Percentiles rank a stretch among this genome's conserved stretches.
These are phyloP conservation scores for Lasiodiplodia hormozganensis DNA, from an alignment of 2,329 filamentous ascomycete genomes.

Conservation along the genomic window DNA sequence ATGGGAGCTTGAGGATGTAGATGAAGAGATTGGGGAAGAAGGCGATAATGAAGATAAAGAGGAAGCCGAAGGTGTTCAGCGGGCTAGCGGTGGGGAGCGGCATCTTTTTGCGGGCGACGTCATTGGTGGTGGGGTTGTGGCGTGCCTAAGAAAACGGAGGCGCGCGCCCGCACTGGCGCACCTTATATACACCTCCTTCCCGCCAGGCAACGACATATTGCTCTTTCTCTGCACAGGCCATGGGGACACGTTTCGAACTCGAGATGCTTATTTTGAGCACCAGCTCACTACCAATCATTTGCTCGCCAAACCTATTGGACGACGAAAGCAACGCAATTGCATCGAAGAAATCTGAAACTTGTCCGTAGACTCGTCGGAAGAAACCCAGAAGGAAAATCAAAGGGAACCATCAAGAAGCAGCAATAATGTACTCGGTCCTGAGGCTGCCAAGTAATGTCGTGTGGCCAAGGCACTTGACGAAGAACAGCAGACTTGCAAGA, in stretches of 20 bases:
- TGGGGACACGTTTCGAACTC: conserved; percentile 16
- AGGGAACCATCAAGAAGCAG: background rate
- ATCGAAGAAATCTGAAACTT: background rate
- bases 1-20: conserved; percentile 44
- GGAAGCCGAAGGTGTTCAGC: conserved; percentile 53
- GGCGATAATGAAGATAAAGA: conserved; percentile 56
- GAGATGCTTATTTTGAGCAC: background rate
- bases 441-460: background rate
- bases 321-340: background rate
- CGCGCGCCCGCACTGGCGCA: conserved; percentile 1
- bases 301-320: background rate
- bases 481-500: background rate
- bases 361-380: background rate
- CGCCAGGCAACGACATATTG: conserved; percentile 20
- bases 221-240: background rate
- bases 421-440: background rate
- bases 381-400: background rate
- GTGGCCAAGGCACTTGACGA: background rate
- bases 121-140: conserved; percentile 20
- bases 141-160: conserved; percentile 2
- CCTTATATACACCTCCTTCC: conserved; percentile 12
- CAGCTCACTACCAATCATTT: background rate
- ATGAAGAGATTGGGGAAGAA: conserved; percentile 59
- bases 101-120: conserved; percentile 29
- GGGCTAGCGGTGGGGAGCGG: conserved; percentile 39